phyloP scores from a whole-genome alignment of 768 basidiomycete genomes.

The Russula dissimulans region DNA sequence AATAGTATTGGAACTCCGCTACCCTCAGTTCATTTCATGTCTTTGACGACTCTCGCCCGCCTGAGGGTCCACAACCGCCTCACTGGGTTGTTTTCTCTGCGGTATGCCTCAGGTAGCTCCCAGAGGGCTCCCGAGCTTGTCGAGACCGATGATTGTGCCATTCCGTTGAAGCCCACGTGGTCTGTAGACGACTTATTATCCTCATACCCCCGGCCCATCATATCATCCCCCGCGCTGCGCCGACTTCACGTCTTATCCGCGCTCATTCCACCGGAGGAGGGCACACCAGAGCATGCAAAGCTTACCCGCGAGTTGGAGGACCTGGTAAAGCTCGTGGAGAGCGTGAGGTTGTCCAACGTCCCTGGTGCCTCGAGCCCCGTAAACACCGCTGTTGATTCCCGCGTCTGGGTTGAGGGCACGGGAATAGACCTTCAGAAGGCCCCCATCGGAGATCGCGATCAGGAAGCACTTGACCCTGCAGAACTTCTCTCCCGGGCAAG shows the following conservation, averaged over 20 bases:
- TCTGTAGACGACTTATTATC: constrained; percentile 69
- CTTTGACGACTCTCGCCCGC: neutral
- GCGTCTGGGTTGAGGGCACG: constrained; percentile 33
- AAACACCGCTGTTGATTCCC: constrained; percentile 29
- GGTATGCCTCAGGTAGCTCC: neutral
- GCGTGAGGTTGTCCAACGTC: constrained; percentile 55
- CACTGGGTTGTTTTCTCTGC: neutral
- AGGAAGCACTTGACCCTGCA: constrained; percentile 30
- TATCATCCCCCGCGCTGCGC: constrained; percentile 47
- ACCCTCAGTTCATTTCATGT: neutral
- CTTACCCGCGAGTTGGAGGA: constrained; percentile 58
- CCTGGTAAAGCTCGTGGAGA: constrained; percentile 70
- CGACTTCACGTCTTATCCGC: constrained; percentile 68
- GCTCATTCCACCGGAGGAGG: constrained; percentile 52
- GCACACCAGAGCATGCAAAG: constrained; percentile 41
- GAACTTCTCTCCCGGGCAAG: constrained; percentile 44
- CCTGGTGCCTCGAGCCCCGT: constrained; percentile 14
- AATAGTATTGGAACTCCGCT: constrained; percentile 13
- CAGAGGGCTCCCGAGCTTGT: neutral
- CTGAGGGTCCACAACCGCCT: neutral
- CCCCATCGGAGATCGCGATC: constrained; percentile 5
- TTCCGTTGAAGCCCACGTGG: constrained; percentile 67
- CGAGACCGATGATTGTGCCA: constrained; percentile 46
- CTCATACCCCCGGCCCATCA: constrained; percentile 61
- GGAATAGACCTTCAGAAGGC: constrained; percentile 25